These are phyloP conservation scores for Zygosaccharomyces rouxii DNA, from an alignment of 805 yeast genomes.

Conservation along the genomic window DNA sequence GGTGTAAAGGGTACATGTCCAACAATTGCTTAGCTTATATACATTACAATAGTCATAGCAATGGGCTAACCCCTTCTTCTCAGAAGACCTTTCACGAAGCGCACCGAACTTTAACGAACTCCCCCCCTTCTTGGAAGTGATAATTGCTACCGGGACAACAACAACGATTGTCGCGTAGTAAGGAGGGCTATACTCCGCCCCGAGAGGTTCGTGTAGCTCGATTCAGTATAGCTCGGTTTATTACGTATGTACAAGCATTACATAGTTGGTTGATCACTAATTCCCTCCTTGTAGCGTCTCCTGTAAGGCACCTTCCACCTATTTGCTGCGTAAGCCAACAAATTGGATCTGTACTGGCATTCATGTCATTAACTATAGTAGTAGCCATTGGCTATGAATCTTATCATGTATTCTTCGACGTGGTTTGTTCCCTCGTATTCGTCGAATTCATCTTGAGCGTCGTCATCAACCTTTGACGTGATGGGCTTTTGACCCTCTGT, in stretches of 20 bases:
- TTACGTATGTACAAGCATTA: conserved; percentile 1
- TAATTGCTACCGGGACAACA: background rate
- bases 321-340: too few species aligned
- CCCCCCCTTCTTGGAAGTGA: conserved; percentile 1
- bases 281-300: background rate
- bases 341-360: too few species aligned
- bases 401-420: conserved; percentile 94
- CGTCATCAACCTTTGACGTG: conserved; percentile 19
- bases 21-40: background rate
- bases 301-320: background rate
- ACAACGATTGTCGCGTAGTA: background rate
- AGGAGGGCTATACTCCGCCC: background rate
- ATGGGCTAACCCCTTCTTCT: conserved; percentile 1
- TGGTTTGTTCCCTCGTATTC: conserved; percentile 62
- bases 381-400: conserved; percentile 79
- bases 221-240: background rate
- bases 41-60: background rate
- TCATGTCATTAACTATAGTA: conserved; percentile 36
- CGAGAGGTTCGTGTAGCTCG: background rate
- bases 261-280: background rate
- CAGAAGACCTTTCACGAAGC: conserved; percentile 1
- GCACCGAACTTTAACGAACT: conserved; percentile 3
- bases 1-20: too few species aligned
- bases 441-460: conserved; percentile 15
- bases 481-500: conserved; percentile 5